Conservation (phyloP, 2,329 filamentous ascomycete genomes). For the Plectosphaerella plurivora region DNA sequence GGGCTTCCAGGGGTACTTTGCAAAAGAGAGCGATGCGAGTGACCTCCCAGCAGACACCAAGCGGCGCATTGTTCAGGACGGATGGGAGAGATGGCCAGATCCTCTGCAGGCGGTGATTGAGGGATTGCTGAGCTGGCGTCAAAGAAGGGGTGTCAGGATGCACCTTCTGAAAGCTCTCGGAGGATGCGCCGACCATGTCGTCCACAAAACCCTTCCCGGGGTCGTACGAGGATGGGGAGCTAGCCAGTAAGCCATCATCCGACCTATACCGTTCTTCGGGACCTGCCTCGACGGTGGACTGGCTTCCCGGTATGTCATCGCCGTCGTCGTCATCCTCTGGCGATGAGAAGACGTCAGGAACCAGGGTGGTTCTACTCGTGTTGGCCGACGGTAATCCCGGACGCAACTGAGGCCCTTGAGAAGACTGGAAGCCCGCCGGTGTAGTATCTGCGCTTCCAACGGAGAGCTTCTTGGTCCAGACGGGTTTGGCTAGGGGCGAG, state of each 20-base stretch:
- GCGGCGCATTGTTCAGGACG: slow-evolving; percentile 35
- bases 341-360: slow-evolving; percentile 10
- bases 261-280: not conserved
- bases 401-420: too few species aligned
- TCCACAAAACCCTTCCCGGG: too few species aligned
- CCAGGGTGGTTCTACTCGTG: not conserved
- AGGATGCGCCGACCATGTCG: too few species aligned
- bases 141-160: too few species aligned
- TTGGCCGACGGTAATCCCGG: not conserved
- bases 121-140: too few species aligned
- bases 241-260: too few species aligned
- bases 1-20: slow-evolving; percentile 29
- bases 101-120: not conserved
- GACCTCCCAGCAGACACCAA: slow-evolving; percentile 49
- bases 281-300: not conserved
- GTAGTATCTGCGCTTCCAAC: too few species aligned
- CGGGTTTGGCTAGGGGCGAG: too few species aligned
- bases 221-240: too few species aligned
- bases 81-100: slow-evolving; percentile 5
- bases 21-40: slow-evolving; percentile 43
- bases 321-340: slow-evolving; percentile 8
- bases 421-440: too few species aligned
- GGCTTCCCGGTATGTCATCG: not conserved
- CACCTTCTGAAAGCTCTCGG: too few species aligned
- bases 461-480: too few species aligned